Evolutionary conservation across 2,329 filamentous ascomycete species (phyloP).

Genomic region (Fusarium sp.): DNA sequence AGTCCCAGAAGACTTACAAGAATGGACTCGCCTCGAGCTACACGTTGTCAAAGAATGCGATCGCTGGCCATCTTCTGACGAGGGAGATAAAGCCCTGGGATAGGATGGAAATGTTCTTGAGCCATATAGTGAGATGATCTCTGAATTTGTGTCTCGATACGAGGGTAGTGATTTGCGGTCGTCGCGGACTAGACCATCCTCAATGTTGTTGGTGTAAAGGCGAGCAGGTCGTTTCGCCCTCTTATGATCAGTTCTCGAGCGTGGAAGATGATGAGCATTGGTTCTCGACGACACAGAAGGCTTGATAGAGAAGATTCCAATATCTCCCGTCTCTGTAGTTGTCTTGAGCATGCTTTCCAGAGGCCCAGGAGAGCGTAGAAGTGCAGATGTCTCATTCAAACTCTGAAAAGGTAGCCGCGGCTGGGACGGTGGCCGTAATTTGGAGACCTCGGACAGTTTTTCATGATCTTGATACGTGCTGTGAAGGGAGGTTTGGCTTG

Average conservation of each 20-base stretch:
- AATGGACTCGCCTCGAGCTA: constrained; percentile 59
- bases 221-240: constrained; percentile 46
- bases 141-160: constrained; percentile 63
- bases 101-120: constrained; percentile 60
- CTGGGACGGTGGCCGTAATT: constrained; percentile 38
- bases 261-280: constrained; percentile 46
- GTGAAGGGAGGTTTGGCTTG: constrained; percentile 55
- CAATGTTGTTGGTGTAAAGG: constrained; percentile 47
- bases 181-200: constrained; percentile 52
- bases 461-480: constrained; percentile 48
- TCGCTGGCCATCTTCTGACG: constrained; percentile 59
- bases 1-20: constrained; percentile 60
- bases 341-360: constrained; percentile 74
- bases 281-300: constrained; percentile 47
- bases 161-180: constrained; percentile 60
- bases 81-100: constrained; percentile 56
- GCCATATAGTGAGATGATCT: constrained; percentile 66
- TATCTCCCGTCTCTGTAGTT: constrained; percentile 73
- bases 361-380: constrained; percentile 62
- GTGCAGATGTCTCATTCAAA: constrained; percentile 56
- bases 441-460: constrained; percentile 28
- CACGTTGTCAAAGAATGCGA: constrained; percentile 67
- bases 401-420: constrained; percentile 56
- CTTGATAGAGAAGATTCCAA: constrained; percentile 68
- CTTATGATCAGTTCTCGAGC: constrained; percentile 46